phyloP scores from a whole-genome alignment of 495 filamentous ascomycete species.

The Lasiosphaeria hispida region DNA sequence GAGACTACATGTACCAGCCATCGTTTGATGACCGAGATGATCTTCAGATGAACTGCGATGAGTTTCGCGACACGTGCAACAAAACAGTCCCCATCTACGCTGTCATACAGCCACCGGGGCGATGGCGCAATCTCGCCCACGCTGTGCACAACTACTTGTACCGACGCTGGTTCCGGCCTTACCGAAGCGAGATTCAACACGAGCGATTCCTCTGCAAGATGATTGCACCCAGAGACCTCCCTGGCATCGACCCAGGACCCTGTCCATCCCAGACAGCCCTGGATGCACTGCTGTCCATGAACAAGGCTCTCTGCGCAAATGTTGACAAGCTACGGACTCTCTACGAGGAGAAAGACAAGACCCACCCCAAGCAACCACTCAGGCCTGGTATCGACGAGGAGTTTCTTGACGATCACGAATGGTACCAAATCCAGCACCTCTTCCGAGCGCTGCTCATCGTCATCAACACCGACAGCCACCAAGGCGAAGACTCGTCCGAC shows the following conservation, averaged over 20 bases:
- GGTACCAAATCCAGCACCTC: constrained; percentile 4
- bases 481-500: not conserved
- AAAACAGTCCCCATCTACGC: constrained; percentile 3
- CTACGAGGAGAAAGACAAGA: constrained; percentile 4
- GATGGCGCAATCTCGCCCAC: not conserved
- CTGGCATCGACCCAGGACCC: constrained; percentile 2
- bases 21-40: constrained; percentile 4
- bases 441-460: constrained; percentile 4
- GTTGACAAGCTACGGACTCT: constrained; percentile 1
- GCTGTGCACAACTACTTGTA: constrained; percentile 4
- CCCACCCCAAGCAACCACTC: constrained; percentile 2
- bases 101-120: constrained; percentile 3
- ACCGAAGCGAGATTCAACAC: constrained; percentile 6
- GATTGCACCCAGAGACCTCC: constrained; percentile 2
- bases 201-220: constrained; percentile 6
- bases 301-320: constrained; percentile 4
- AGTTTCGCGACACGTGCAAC: constrained; percentile 5
- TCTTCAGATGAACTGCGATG: constrained; percentile 3
- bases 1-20: constrained; percentile 5
- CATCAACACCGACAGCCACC: constrained; percentile 3
- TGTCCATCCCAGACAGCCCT: constrained; percentile 1
- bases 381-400: not conserved
- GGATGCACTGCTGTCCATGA: constrained; percentile 3
- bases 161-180: constrained; percentile 5
- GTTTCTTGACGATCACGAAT: constrained; percentile 3